A percentile compares a stretch with the other conserved stretches of the same genome.
These are phyloP conservation scores for Nepenthes mirabilis DNA, from an alignment of 148 eudicot genomes.

Conservation along the genomic window DNA sequence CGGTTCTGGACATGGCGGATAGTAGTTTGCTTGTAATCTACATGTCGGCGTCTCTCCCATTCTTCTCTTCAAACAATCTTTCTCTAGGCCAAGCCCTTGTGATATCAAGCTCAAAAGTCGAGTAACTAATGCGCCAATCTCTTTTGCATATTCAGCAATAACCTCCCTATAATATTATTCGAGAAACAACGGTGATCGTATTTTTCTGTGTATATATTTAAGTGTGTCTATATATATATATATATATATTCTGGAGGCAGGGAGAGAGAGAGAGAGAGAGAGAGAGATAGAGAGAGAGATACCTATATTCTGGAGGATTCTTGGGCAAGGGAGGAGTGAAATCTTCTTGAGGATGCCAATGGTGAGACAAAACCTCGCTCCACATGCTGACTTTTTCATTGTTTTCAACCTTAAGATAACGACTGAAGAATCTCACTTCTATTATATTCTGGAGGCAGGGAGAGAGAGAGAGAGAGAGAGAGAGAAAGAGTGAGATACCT, in stretches of 20 bases:
- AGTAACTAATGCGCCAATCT: constrained; percentile 6
- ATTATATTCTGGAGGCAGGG: too few relatives aligned
- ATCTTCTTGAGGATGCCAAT: too few relatives aligned
- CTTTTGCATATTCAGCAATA: constrained; percentile 5
- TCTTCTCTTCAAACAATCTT: constrained; percentile 12
- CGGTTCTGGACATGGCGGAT: constrained; percentile 30
- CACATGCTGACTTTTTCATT: too few relatives aligned
- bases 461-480: too few relatives aligned
- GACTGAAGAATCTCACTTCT: too few relatives aligned
- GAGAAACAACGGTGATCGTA: background rate
- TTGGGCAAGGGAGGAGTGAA: too few relatives aligned
- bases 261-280: background rate
- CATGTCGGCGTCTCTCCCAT: constrained; percentile 7
- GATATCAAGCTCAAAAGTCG: constrained; percentile 18
- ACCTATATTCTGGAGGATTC: constrained; percentile 14
- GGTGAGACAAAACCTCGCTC: too few relatives aligned
- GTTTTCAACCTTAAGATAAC: too few relatives aligned
- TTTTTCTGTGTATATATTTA: background rate
- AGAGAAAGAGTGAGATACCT: too few relatives aligned
- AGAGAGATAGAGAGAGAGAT: background rate
- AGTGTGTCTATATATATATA: background rate
- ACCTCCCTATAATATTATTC: background rate
- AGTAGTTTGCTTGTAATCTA: constrained; percentile 29
- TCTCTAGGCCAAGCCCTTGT: constrained; percentile 18
- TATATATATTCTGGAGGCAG: background rate